Percentiles rank a stretch among this genome's conserved stretches.
These are phyloP conservation scores for Entamoeba moshkovskii DNA, from an alignment of 208 protist species.

Conservation along the genomic window DNA sequence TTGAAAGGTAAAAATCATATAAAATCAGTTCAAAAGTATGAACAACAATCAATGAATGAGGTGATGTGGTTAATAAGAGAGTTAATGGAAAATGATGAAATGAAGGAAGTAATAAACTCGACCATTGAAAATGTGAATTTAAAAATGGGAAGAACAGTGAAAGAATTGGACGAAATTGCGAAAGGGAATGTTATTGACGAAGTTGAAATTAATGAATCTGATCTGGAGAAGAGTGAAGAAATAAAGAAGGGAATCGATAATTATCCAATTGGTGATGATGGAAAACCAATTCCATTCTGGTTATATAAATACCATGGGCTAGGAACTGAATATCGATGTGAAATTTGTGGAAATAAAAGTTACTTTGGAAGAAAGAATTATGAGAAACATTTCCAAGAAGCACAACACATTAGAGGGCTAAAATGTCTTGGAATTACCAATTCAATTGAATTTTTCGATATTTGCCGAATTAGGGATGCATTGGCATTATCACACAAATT, in stretches of 20 bases:
- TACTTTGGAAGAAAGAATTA: not conserved
- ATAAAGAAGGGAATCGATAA: not conserved
- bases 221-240: not conserved
- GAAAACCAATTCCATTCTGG: conserved; percentile 17
- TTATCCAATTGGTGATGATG: conserved; percentile 7
- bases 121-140: not conserved
- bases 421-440: conserved; percentile 12
- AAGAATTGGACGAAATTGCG: not conserved
- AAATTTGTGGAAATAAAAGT: conserved; percentile 12
- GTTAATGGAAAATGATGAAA: not conserved
- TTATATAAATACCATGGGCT: conserved; percentile 14
- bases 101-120: not conserved
- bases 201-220: not conserved
- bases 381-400: conserved; percentile 15
- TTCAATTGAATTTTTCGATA: not conserved
- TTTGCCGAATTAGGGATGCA: not conserved
- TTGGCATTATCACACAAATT: not conserved
- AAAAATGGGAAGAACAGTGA: not conserved
- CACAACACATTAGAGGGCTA: not conserved
- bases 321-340: conserved; percentile 1
- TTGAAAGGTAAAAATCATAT: not conserved
- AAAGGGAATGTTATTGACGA: not conserved
- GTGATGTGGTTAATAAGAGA: not conserved
- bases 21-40: not conserved
- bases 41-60: not conserved